phyloP scores from a whole-genome alignment of 441 rosid genomes.

The Eutrema salsugineum region DNA sequence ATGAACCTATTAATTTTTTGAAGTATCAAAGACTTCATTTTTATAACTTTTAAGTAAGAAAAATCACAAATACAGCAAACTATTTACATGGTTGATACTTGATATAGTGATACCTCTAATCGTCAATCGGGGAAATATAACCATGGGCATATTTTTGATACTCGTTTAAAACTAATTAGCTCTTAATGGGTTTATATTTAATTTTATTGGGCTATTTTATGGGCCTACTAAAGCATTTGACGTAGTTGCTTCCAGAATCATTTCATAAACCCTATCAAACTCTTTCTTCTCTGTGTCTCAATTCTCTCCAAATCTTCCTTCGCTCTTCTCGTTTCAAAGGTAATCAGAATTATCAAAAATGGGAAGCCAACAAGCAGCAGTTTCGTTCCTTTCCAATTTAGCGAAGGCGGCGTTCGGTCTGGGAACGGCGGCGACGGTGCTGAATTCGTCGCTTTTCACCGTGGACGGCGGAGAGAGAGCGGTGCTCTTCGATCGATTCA shows the following conservation, averaged over 20 bases:
- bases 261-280: conserved; percentile 37
- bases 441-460: conserved; percentile 72
- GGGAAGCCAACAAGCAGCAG: conserved; percentile 78
- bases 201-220: not conserved
- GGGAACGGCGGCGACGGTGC: conserved; percentile 62
- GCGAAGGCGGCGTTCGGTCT: conserved; percentile 79
- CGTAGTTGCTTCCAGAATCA: not conserved
- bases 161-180: not conserved
- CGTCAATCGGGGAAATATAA: too few relatives aligned
- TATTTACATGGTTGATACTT: too few relatives aligned
- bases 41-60: too few relatives aligned
- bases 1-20: too few relatives aligned
- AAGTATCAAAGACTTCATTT: too few relatives aligned
- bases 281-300: not conserved
- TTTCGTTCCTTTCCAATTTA: conserved; percentile 57
- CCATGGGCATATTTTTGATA: too few relatives aligned
- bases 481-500: conserved; percentile 82
- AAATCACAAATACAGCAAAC: too few relatives aligned
- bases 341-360: conserved; percentile 22
- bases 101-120: too few relatives aligned
- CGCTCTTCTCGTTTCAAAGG: not conserved
- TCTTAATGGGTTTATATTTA: not conserved
- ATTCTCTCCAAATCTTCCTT: not conserved
- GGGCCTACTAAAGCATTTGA: not conserved
- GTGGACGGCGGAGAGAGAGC: conserved; percentile 97